phyloP scores from a whole-genome alignment of 108 stramenopile species.

The Cyclotella distinguenda region DNA sequence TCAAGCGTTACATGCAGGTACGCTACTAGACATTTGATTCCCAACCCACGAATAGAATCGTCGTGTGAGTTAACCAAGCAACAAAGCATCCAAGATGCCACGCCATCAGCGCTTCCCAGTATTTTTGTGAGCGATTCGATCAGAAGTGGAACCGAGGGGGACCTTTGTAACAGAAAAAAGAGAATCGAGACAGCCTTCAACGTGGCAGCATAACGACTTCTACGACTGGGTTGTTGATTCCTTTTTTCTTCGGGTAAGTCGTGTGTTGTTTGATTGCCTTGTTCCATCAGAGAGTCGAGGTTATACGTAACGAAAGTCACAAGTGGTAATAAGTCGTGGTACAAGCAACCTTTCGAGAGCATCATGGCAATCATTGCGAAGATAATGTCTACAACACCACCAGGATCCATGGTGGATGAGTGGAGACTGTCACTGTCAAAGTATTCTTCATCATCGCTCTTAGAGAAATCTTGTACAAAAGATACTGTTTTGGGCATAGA shows the following conservation, averaged over 20 bases:
- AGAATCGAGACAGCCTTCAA: slow-evolving; percentile 40
- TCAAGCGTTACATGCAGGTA: slow-evolving; percentile 45
- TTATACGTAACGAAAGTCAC: slow-evolving; percentile 56
- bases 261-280: slow-evolving; percentile 1
- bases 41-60: slow-evolving; percentile 61
- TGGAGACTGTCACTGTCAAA: not conserved
- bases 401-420: not conserved
- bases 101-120: slow-evolving; percentile 53
- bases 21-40: slow-evolving; percentile 62
- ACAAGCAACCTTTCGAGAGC: slow-evolving; percentile 35
- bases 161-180: slow-evolving; percentile 46
- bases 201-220: slow-evolving; percentile 29
- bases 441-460: not conserved
- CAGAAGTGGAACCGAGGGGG: slow-evolving; percentile 26
- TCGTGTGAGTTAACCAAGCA: slow-evolving; percentile 69
- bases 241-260: not conserved
- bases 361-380: slow-evolving; percentile 62
- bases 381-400: slow-evolving; percentile 45
- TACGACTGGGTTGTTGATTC: slow-evolving; percentile 7
- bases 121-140: slow-evolving; percentile 45
- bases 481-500: too few species aligned
- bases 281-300: slow-evolving; percentile 57
- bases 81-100: slow-evolving; percentile 74
- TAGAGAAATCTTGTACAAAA: slow-evolving; percentile 33
- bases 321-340: slow-evolving; percentile 45